phyloP scores from a whole-genome alignment of 2,329 filamentous ascomycete genomes.

The Fusarium sp. region DNA sequence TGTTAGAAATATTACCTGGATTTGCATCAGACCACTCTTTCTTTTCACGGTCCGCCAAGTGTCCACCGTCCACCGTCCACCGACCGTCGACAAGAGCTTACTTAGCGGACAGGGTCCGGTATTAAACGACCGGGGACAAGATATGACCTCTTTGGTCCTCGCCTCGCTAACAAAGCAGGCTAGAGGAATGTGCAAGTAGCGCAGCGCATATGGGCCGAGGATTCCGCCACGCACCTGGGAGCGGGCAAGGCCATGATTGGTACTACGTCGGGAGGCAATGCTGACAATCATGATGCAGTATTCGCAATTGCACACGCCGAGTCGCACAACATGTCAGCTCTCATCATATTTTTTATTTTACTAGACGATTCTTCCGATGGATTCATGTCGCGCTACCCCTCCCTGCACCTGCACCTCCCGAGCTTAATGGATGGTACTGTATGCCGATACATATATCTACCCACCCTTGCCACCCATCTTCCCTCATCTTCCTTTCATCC shows the following conservation, averaged over 20 bases:
- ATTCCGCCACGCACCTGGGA: conserved; percentile 20
- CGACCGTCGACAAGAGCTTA: conserved; percentile 10
- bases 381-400: conserved; percentile 25
- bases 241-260: conserved; percentile 38
- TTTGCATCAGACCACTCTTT: conserved; percentile 31
- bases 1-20: conserved; percentile 49
- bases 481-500: conserved; percentile 10
- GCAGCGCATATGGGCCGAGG: conserved; percentile 23
- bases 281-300: conserved; percentile 37
- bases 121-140: conserved; percentile 18
- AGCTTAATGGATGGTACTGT: conserved; percentile 1
- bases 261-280: conserved; percentile 37
- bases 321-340: conserved; percentile 38
- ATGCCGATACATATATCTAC: conserved; percentile 7
- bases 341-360: conserved; percentile 24
- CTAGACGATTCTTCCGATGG: conserved; percentile 24
- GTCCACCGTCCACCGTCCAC: conserved; percentile 16
- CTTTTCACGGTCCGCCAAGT: conserved; percentile 17
- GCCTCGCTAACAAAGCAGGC: conserved; percentile 26
- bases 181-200: conserved; percentile 32
- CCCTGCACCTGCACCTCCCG: conserved; percentile 11
- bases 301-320: conserved; percentile 21
- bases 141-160: conserved; percentile 11
- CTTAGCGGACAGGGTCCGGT: neutral
- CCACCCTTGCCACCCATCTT: conserved; percentile 17